A percentile compares a stretch with the other conserved stretches of the same genome.
phyloP scores from a whole-genome alignment of 2,329 filamentous ascomycete genomes.

The Trichoderma sp. region DNA sequence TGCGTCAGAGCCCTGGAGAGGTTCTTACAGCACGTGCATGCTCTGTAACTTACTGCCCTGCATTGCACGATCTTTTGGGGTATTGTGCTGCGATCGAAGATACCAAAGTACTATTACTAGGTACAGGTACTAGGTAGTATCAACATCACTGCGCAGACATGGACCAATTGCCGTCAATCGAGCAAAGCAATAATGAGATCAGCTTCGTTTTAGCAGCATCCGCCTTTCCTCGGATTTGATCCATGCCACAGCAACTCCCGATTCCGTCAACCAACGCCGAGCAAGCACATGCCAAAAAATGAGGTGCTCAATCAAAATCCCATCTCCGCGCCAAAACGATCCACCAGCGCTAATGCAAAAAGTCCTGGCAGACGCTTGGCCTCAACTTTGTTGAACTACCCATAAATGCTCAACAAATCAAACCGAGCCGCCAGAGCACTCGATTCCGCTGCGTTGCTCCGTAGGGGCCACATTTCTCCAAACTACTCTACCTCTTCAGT shows the following conservation, averaged over 20 bases:
- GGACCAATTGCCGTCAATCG: too few species aligned
- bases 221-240: too few species aligned
- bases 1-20: not conserved
- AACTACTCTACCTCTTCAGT: not conserved
- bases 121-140: too few species aligned
- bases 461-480: slow-evolving; percentile 13
- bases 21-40: not conserved
- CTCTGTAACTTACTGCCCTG: not conserved
- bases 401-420: slow-evolving; percentile 18
- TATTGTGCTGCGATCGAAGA: too few species aligned
- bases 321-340: not conserved
- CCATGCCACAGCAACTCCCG: too few species aligned
- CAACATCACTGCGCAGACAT: too few species aligned
- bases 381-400: slow-evolving; percentile 5
- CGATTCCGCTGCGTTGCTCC: not conserved
- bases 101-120: not conserved
- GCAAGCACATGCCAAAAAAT: not conserved
- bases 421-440: slow-evolving; percentile 2
- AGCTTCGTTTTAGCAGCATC: too few species aligned
- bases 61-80: not conserved
- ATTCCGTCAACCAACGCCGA: too few species aligned
- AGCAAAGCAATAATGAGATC: too few species aligned
- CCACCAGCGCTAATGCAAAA: slow-evolving; percentile 3
- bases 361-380: not conserved
- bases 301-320: not conserved